Conservation (phyloP, 257 asterid genomes). For the Perilla frutescens region DNA sequence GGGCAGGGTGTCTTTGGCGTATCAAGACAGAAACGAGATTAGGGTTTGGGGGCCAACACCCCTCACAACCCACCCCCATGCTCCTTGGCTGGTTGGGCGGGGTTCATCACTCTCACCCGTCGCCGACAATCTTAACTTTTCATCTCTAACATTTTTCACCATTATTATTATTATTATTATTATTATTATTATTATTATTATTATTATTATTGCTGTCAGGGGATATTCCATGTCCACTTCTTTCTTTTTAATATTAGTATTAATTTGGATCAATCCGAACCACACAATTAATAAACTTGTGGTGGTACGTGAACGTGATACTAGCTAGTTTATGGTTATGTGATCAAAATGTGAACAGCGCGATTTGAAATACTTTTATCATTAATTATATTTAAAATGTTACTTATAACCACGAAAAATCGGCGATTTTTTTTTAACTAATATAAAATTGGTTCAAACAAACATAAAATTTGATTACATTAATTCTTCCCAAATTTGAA, state of each 20-base stretch:
- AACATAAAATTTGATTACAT: too few species aligned
- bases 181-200: not conserved
- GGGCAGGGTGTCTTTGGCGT: slow-evolving; percentile 60
- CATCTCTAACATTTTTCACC: slow-evolving; percentile 27
- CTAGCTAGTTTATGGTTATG: too few species aligned
- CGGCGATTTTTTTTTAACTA: too few species aligned
- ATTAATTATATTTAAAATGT: too few species aligned
- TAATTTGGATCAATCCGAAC: not conserved
- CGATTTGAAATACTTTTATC: too few species aligned
- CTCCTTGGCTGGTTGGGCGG: slow-evolving; percentile 57
- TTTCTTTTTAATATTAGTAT: not conserved
- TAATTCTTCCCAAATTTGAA: too few species aligned
- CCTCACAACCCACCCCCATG: slow-evolving; percentile 33
- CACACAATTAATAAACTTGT: not conserved
- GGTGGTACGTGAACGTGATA: too few species aligned
- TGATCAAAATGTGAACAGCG: too few species aligned
- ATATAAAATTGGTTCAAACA: too few species aligned
- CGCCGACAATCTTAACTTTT: slow-evolving; percentile 37
- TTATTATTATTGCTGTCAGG: not conserved
- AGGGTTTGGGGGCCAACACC: slow-evolving; percentile 22
- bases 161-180: not conserved
- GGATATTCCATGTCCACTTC: slow-evolving; percentile 18
- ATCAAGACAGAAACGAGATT: slow-evolving; percentile 49
- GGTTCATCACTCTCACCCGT: slow-evolving; percentile 43
- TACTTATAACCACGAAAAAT: too few species aligned